Percentiles rank a stretch among this genome's conserved stretches.
phyloP scores from a whole-genome alignment of 352 stramenopile genomes.

The Phytophthora ohioensis region DNA sequence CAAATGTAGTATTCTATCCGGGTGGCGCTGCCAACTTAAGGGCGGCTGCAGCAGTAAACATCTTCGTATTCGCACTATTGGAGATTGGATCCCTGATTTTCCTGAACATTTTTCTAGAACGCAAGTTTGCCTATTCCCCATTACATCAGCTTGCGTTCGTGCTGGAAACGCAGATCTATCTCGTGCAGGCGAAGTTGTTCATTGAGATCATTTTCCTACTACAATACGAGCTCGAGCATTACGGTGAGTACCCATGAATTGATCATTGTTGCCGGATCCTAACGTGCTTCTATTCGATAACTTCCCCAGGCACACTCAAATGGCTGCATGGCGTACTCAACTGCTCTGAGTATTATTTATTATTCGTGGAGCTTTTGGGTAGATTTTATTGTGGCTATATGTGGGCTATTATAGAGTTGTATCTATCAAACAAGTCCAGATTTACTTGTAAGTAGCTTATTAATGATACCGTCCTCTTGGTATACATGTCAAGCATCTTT shows the following conservation, averaged over 20 bases:
- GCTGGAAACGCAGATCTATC: conserved; percentile 39
- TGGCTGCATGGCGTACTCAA: neutral
- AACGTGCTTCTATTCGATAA: neutral
- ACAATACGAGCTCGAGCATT: conserved; percentile 17
- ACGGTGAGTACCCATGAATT: conserved; percentile 1
- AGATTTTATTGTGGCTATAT: too few species aligned
- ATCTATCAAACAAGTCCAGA: too few species aligned
- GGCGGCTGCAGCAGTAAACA: neutral
- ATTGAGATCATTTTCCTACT: conserved; percentile 6
- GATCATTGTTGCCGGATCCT: neutral
- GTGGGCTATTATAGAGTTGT: too few species aligned
- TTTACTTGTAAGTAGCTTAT: too few species aligned
- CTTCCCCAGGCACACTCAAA: conserved; percentile 10
- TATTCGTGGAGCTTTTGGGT: too few species aligned
- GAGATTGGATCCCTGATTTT: conserved; percentile 38
- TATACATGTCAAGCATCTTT: too few species aligned
- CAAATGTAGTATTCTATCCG: conserved; percentile 44
- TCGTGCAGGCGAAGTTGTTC: conserved; percentile 4
- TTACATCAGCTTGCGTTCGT: conserved; percentile 48
- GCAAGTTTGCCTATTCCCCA: conserved; percentile 38
- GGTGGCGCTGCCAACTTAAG: conserved; percentile 2
- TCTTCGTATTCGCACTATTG: conserved; percentile 27
- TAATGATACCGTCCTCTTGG: too few species aligned
- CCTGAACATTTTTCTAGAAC: conserved; percentile 31
- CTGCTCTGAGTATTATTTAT: too few species aligned